A percentile compares a stretch with the other conserved stretches of the same genome.
These are phyloP conservation scores for Penicillium fuscoglaucum DNA, from an alignment of 2,329 filamentous ascomycete species.

Conservation along the genomic window DNA sequence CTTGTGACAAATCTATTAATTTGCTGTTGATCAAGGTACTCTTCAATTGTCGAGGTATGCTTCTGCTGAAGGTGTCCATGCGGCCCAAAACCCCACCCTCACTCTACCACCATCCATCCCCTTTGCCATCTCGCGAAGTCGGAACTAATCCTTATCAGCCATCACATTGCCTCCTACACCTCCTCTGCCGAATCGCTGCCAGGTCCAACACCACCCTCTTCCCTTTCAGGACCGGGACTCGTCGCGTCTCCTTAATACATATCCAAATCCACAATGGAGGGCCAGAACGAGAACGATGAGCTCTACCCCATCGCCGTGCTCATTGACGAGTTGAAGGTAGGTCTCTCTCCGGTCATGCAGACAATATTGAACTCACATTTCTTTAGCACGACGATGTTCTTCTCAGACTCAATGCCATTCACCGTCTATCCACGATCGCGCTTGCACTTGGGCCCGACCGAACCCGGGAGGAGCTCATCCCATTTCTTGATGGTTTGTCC, in stretches of 20 bases:
- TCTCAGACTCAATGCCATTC: slow-evolving; percentile 96
- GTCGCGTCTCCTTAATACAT: slow-evolving; percentile 29
- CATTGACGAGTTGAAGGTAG: slow-evolving; percentile 98
- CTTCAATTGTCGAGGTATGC: slow-evolving; percentile 25
- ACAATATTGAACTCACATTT: slow-evolving; percentile 23
- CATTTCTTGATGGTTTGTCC: slow-evolving; percentile 91
- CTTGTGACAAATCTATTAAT: slow-evolving; percentile 20
- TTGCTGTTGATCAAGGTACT: slow-evolving; percentile 3
- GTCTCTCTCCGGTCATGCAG: slow-evolving; percentile 15
- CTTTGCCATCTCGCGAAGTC: slow-evolving; percentile 29
- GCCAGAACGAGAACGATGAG: slow-evolving; percentile 90
- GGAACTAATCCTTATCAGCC: slow-evolving; percentile 17
- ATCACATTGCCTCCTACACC: slow-evolving; percentile 4
- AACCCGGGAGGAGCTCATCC: slow-evolving; percentile 97
- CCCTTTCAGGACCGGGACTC: slow-evolving; percentile 32
- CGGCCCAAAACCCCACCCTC: slow-evolving; percentile 41
- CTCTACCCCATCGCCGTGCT: slow-evolving; percentile 99
- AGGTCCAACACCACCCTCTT: slow-evolving; percentile 27
- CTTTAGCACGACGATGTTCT: slow-evolving; percentile 94
- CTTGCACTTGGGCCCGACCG: slow-evolving; percentile 92
- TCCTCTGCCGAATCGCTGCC: slow-evolving; percentile 6
- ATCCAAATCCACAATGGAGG: slow-evolving; percentile 71
- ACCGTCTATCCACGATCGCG: slow-evolving; percentile 96
- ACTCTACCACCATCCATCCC: slow-evolving; percentile 26
- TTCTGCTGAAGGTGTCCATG: slow-evolving; percentile 29